phyloP scores from a whole-genome alignment of 2,329 filamentous ascomycete species.

The Stemphylium vesicarium region DNA sequence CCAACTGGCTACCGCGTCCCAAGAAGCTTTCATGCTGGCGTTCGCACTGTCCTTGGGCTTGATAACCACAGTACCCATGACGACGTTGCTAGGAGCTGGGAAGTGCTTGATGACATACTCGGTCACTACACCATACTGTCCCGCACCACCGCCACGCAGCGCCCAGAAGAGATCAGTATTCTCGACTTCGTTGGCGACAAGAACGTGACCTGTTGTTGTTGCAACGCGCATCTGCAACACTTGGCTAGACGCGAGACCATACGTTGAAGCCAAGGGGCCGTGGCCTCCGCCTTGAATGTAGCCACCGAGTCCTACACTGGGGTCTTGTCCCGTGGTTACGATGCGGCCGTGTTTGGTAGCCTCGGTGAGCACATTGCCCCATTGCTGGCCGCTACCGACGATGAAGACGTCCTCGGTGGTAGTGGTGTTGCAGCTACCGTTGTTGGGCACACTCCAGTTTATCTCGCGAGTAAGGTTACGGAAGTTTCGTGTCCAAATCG shows the following conservation, averaged over 20 bases:
- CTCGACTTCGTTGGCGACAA: conserved; percentile 15
- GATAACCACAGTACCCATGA: conserved; percentile 10
- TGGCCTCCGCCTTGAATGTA: conserved; percentile 57
- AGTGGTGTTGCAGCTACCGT: no score
- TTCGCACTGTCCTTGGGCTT: neutral
- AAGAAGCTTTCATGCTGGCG: no score
- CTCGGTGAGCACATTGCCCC: conserved; percentile 16
- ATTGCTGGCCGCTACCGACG: no score
- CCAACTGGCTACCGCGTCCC: no score
- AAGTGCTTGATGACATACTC: conserved; percentile 13
- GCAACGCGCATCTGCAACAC: conserved; percentile 16
- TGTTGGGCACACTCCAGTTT: no score
- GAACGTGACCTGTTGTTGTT: conserved; percentile 15
- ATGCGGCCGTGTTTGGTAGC: neutral
- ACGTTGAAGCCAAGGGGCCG: conserved; percentile 55
- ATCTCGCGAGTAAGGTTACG: no score
- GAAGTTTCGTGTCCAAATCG: no score
- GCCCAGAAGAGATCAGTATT: conserved; percentile 27
- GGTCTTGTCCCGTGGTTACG: conserved; percentile 12
- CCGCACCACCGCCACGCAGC: conserved; percentile 18
- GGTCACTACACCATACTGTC: conserved; percentile 19
- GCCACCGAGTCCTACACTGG: conserved; percentile 16
- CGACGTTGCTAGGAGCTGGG: conserved; percentile 14
- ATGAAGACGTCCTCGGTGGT: no score
- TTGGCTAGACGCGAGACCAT: conserved; percentile 32